A percentile compares a stretch with the other conserved stretches of the same genome.
Conservation (phyloP, 306 rosid species). For the Citrullus colocynthis region DNA sequence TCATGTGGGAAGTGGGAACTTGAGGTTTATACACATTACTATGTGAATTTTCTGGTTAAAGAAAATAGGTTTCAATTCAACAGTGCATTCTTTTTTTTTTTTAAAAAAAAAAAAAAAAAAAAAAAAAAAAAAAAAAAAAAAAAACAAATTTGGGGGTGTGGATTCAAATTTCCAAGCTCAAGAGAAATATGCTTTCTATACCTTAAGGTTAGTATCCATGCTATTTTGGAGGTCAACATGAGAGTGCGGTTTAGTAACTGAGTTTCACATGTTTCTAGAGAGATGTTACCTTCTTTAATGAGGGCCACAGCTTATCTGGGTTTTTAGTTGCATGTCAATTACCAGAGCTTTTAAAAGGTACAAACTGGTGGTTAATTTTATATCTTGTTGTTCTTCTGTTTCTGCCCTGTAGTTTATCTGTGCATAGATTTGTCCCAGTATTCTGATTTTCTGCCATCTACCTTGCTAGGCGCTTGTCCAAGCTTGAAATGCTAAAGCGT, state of each 20-base stretch:
- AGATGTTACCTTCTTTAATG: not conserved
- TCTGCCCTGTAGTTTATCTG: not conserved
- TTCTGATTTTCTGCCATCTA: constrained; percentile 6
- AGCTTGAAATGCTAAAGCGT: constrained; percentile 89
- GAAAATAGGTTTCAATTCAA: not conserved
- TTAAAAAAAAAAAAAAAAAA: too few species aligned
- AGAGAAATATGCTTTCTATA: not conserved
- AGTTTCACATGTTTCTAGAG: not conserved
- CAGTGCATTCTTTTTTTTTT: not conserved
- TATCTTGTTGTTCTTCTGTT: not conserved
- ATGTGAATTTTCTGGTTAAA: not conserved
- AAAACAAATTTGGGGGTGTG: not conserved
- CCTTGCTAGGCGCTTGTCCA: constrained; percentile 52
- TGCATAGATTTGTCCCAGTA: not conserved
- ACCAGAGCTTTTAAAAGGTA: not conserved
- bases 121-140: not conserved
- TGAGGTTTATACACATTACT: not conserved
- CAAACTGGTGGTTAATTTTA: not conserved
- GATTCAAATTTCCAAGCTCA: not conserved
- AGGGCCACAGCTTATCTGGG: not conserved
- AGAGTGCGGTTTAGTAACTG: not conserved
- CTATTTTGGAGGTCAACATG: not conserved
- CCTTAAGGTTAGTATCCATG: not conserved
- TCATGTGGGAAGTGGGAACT: not conserved
- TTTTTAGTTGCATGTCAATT: not conserved